Base-by-base conservation (phyloP, 768 basidiomycete species). In the Tylopilus intermedius region DNA sequence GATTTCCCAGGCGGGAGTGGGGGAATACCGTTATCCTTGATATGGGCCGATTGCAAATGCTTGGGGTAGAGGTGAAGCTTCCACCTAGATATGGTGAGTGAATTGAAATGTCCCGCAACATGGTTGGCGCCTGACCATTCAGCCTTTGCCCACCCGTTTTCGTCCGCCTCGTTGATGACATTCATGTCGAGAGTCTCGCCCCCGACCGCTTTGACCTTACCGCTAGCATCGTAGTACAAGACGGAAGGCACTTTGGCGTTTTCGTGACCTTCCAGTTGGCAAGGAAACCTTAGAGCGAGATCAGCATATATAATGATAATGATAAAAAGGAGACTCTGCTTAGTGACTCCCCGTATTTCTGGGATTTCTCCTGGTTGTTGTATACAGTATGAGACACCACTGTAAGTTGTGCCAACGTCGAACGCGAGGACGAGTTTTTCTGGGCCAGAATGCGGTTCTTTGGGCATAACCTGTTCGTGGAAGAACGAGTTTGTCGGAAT, bases 191-290 rank as follows among this genome's bases (percentile, higher is more conserved):
- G 42, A 4, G 37, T 37, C 11, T 50, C 43, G 3, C 5, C 8
- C 9, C 53, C 52, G 6, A 26, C 24, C 6, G 44, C 53, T 35
- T 21, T 45, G 50, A 54, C 38, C 1, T 45, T 41, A 13, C 53
- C 53, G 1, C 2, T 13, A 6, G 15, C 3, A 8, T 52, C 53
- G 7, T 54, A 54, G 44, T 51, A 54, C 38, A 54, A 15, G 5
- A 54, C 5, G 9, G 53, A 54, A 5, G 53, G 53, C 0, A 52
- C 53, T 45, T 52, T 54, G 49, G 43, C 42, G 30, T 38, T 21
- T 5, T 32, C 48, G 3, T 15, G 27, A 8, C 43, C 50, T 5
- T 54, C 22, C 18, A 15, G 5, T 30, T 54, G 53, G 2, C 27
- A 40, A 38, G 53, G 49, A 27, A 51, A 54, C 37, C 53, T 54